phyloP scores from a whole-genome alignment of 2,329 filamentous ascomycete genomes.

The Sporothrix inflata region DNA sequence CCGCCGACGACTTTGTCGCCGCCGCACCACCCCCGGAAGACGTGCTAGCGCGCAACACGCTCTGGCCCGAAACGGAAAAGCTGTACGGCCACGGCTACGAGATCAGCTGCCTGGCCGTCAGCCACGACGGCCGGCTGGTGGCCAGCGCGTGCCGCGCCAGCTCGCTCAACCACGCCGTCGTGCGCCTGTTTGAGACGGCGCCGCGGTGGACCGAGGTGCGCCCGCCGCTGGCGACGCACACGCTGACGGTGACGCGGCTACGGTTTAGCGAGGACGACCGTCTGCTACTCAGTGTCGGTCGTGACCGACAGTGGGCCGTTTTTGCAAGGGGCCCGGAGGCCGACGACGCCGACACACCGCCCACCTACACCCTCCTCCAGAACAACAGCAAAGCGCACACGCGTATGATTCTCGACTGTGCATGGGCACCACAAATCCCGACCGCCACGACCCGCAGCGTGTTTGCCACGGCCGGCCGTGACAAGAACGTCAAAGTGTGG shows the following conservation, averaged over 20 bases:
- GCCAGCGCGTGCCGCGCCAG: conserved; percentile 93
- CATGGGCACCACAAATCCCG: conserved; percentile 65
- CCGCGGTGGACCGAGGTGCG: conserved; percentile 83
- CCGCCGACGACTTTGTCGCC: conserved; percentile 44
- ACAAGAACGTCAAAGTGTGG: conserved; percentile 84
- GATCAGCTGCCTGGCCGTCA: conserved; percentile 82
- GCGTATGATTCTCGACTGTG: conserved; percentile 87
- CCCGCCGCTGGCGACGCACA: conserved; percentile 81
- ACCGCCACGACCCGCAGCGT: conserved; percentile 45
- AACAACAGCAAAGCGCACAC: conserved; percentile 83
- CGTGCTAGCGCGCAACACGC: conserved; percentile 81
- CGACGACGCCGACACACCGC: conserved; percentile 21
- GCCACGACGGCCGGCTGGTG: conserved; percentile 72
- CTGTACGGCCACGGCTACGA: conserved; percentile 98
- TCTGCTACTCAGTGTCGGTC: conserved; percentile 77
- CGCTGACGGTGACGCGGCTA: conserved; percentile 81
- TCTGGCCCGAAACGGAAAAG: conserved; percentile 97
- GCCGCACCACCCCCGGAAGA: conserved; percentile 63
- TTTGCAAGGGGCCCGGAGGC: conserved; percentile 59
- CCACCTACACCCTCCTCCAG: conserved; percentile 60
- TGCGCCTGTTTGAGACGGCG: conserved; percentile 84
- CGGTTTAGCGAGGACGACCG: conserved; percentile 75
- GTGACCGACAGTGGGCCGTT: conserved; percentile 89
- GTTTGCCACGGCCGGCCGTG: conserved; percentile 88
- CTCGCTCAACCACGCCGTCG: conserved; percentile 90